Conservation (phyloP, 768 basidiomycete species). For the Crucibulum laeve region DNA sequence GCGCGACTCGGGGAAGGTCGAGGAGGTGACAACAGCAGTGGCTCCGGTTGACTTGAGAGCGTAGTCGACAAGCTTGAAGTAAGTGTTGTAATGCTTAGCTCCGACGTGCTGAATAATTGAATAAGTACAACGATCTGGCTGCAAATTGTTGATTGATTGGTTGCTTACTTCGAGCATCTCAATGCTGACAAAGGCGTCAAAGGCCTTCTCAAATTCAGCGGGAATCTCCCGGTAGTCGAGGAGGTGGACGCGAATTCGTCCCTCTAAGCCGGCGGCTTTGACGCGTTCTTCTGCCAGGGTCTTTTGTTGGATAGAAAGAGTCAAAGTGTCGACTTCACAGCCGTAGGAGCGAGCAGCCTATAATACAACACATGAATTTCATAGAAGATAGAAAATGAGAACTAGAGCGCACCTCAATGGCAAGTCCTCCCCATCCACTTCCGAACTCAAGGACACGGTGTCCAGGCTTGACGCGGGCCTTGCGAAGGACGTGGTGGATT, state of each 20-base stretch:
- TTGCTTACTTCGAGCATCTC: slow-evolving; percentile 73
- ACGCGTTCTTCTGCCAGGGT: slow-evolving; percentile 82
- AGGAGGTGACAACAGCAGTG: slow-evolving; percentile 63
- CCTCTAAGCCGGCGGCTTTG: slow-evolving; percentile 61
- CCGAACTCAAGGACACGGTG: slow-evolving; percentile 88
- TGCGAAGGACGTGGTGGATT: slow-evolving; percentile 73
- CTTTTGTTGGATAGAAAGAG: slow-evolving; percentile 86
- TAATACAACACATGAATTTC: slow-evolving; percentile 3
- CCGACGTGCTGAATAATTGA: slow-evolving; percentile 41
- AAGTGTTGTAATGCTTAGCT: slow-evolving; percentile 55
- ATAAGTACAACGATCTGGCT: slow-evolving; percentile 4
- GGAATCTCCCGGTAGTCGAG: slow-evolving; percentile 90
- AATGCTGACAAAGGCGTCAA: slow-evolving; percentile 73
- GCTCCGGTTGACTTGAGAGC: slow-evolving; percentile 69
- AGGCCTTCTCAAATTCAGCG: slow-evolving; percentile 74
- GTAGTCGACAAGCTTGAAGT: slow-evolving; percentile 75
- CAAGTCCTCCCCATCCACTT: slow-evolving; percentile 90
- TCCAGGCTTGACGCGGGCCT: slow-evolving; percentile 74
- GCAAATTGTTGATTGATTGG: slow-evolving; percentile 28
- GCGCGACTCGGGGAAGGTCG: slow-evolving; percentile 67
- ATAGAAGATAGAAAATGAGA: slow-evolving; percentile 2
- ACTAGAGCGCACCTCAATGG: slow-evolving; percentile 63
- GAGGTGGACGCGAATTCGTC: slow-evolving; percentile 77
- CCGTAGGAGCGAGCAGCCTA: slow-evolving; percentile 68
- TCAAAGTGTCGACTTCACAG: slow-evolving; percentile 87